A percentile compares a stretch with the other conserved stretches of the same genome.
Evolutionary conservation across 2,329 filamentous ascomycete species (phyloP).

Genomic region (Acarospora socialis): DNA sequence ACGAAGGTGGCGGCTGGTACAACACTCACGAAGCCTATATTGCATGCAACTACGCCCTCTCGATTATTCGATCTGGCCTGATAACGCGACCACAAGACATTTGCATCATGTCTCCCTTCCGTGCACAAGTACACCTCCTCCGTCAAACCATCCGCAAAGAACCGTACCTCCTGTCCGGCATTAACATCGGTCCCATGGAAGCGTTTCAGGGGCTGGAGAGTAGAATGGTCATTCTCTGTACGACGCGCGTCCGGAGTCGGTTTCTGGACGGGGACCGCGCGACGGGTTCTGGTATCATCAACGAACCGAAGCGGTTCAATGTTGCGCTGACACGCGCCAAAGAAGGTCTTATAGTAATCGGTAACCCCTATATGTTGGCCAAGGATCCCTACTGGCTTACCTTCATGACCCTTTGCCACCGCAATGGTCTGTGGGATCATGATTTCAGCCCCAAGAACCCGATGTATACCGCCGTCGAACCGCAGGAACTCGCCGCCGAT

Average conservation of each 20-base stretch:
- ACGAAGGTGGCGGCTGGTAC: constrained; percentile 25
- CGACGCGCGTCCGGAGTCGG: constrained; percentile 23
- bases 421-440: constrained; percentile 24
- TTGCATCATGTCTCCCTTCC: constrained; percentile 31
- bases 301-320: constrained; percentile 27
- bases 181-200: constrained; percentile 33
- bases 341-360: constrained; percentile 29
- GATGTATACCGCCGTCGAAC: constrained; percentile 54
- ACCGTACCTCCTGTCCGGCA: constrained; percentile 21
- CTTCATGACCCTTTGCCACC: constrained; percentile 25
- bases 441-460: constrained; percentile 5
- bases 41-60: constrained; percentile 19
- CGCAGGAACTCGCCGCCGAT: constrained; percentile 17
- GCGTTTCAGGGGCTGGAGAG: constrained; percentile 33
- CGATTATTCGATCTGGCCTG: constrained; percentile 16
- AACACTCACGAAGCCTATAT: constrained; percentile 17
- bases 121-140: constrained; percentile 30
- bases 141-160: constrained; percentile 22
- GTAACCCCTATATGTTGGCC: constrained; percentile 25
- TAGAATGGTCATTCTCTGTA: constrained; percentile 31
- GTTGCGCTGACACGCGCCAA: constrained; percentile 32
- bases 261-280: constrained; percentile 22
- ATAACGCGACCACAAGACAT: constrained; percentile 23
- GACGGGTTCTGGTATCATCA: constrained; percentile 24
- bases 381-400: constrained; percentile 25